Conservation (phyloP, 1,284 basidiomycete species). For the Fomitopsis betulina region DNA sequence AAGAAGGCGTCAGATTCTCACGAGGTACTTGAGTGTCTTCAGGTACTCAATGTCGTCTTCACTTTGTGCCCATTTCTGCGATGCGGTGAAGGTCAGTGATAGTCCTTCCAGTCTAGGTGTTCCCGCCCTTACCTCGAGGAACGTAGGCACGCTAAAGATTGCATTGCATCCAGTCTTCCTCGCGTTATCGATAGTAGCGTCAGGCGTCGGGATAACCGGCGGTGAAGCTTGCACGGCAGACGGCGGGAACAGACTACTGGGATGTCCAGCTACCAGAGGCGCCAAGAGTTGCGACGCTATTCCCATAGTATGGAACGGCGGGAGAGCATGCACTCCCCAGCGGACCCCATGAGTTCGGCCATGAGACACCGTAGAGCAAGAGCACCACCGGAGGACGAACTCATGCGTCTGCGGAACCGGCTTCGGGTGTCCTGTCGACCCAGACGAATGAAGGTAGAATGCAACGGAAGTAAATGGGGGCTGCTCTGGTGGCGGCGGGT, state of each 20-base stretch:
- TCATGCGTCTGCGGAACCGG: constrained; percentile 15
- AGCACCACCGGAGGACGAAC: constrained; percentile 10
- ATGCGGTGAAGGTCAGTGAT: background rate
- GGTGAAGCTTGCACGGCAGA: background rate
- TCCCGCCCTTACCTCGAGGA: constrained; percentile 10
- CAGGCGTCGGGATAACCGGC: constrained; percentile 13
- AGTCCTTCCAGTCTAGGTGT: background rate
- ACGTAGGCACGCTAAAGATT: constrained; percentile 11
- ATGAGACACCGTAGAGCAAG: background rate
- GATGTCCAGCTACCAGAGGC: constrained; percentile 8
- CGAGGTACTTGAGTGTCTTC: constrained; percentile 9
- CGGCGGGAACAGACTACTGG: constrained; percentile 9
- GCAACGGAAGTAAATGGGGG: constrained; percentile 2
- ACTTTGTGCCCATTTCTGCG: constrained; percentile 15
- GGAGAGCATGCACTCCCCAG: constrained; percentile 10
- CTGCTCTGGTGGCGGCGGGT: constrained; percentile 3
- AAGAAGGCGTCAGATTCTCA: constrained; percentile 3
- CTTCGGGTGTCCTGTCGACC: constrained; percentile 19
- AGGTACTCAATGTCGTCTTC: constrained; percentile 14
- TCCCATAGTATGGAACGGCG: constrained; percentile 15
- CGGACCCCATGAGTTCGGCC: background rate
- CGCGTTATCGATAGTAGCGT: constrained; percentile 9
- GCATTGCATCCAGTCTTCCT: constrained; percentile 6
- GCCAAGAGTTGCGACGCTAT: constrained; percentile 9
- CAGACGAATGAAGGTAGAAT: constrained; percentile 19